A percentile compares a stretch with the other conserved stretches of the same genome.
phyloP scores from a whole-genome alignment of 306 rosid species.

The Styphnolobium japonicum region DNA sequence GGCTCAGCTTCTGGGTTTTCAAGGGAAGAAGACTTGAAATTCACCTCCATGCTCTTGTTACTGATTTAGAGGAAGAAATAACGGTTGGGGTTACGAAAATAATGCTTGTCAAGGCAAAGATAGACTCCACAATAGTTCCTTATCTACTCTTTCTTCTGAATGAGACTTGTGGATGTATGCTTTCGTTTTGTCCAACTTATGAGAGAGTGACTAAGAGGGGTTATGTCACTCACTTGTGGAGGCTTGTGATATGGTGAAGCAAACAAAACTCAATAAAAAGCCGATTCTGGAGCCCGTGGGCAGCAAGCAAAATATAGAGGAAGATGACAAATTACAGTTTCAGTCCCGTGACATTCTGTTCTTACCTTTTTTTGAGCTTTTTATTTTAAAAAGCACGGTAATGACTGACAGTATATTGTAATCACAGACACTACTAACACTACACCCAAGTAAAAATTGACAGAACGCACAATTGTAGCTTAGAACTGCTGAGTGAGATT shows the following conservation, averaged over 20 bases:
- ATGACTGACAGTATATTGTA: slow-evolving; percentile 13
- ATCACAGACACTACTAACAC: neutral
- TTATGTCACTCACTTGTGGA: slow-evolving; percentile 24
- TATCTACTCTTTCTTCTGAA: slow-evolving; percentile 21
- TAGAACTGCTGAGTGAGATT: slow-evolving; percentile 24
- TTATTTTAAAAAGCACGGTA: slow-evolving; percentile 7
- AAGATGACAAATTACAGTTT: slow-evolving; percentile 61
- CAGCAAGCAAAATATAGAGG: slow-evolving; percentile 13
- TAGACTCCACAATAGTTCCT: slow-evolving; percentile 12
- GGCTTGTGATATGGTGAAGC: slow-evolving; percentile 33
- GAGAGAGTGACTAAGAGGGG: neutral
- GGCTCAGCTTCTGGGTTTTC: slow-evolving; percentile 39
- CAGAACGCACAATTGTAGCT: neutral
- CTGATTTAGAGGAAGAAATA: slow-evolving; percentile 6
- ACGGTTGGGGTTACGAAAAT: slow-evolving; percentile 1
- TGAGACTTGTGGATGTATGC: neutral
- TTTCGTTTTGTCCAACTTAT: slow-evolving; percentile 22
- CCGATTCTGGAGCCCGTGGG: neutral
- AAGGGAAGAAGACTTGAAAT: slow-evolving; percentile 32
- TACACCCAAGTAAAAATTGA: neutral
- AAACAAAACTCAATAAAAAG: slow-evolving; percentile 34
- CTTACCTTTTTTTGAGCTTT: slow-evolving; percentile 14
- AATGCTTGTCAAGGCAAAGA: neutral
- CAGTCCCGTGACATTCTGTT: slow-evolving; percentile 67
- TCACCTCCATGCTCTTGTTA: slow-evolving; percentile 41